A percentile compares a stretch with the other conserved stretches of the same genome.
Evolutionary conservation across 768 basidiomycete species (phyloP).

Genomic region (Pholiota microspora): DNA sequence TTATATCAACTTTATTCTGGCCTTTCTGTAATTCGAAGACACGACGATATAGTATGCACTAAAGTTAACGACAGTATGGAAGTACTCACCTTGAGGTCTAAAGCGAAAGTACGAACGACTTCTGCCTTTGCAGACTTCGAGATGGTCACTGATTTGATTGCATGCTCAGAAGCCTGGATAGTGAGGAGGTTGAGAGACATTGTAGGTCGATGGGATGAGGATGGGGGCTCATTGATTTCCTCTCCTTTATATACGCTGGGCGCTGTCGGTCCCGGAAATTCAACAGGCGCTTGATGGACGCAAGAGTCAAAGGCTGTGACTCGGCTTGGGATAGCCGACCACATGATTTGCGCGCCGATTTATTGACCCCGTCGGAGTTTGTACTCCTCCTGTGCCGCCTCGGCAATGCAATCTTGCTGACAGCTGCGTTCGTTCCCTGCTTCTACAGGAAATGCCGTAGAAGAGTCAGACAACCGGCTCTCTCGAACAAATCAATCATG

Average conservation of each 20-base stretch:
- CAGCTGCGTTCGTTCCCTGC: too few species aligned
- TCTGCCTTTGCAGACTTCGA: slow-evolving; percentile 58
- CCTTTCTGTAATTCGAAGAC: slow-evolving; percentile 39
- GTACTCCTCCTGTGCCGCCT: too few species aligned
- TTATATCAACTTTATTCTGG: slow-evolving; percentile 49
- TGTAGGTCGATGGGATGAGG: not conserved
- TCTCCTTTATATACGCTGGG: too few species aligned
- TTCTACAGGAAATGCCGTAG: slow-evolving; percentile 1
- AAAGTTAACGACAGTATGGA: not conserved
- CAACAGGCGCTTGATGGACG: too few species aligned
- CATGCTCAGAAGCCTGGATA: slow-evolving; percentile 36
- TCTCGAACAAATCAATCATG: slow-evolving; percentile 33
- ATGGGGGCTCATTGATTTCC: not conserved
- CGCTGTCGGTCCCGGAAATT: too few species aligned
- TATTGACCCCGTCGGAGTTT: too few species aligned
- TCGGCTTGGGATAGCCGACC: too few species aligned
- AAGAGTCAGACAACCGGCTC: not conserved
- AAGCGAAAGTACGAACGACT: slow-evolving; percentile 47
- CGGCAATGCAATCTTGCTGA: too few species aligned
- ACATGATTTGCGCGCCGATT: too few species aligned
- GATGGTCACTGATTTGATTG: slow-evolving; percentile 55
- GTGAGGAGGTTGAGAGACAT: slow-evolving; percentile 6
- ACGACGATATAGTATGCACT: not conserved
- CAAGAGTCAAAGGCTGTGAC: too few species aligned
- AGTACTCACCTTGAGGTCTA: slow-evolving; percentile 47